Conservation (phyloP, 305 asterid species). For the Solanum hybrid region DNA sequence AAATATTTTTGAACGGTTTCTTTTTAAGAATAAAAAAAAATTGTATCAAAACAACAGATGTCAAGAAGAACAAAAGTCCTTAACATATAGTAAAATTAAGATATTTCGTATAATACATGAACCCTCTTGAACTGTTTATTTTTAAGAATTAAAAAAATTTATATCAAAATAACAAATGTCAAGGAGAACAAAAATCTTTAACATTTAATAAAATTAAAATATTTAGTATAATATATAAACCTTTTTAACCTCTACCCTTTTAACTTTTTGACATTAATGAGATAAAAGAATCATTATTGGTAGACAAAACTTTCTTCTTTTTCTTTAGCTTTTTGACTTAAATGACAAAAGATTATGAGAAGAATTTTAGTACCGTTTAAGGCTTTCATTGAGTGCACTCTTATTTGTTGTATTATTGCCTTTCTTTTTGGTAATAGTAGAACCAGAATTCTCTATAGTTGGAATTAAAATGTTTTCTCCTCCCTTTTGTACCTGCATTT, state of each 20-base stretch:
- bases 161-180: too few species aligned
- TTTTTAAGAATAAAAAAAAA: neutral
- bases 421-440: constrained; percentile 1
- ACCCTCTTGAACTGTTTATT: too few species aligned
- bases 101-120: too few species aligned
- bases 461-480: constrained; percentile 49
- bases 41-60: too few species aligned
- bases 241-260: too few species aligned
- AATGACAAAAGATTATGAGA: neutral
- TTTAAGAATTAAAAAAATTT: too few species aligned
- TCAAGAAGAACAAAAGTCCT: too few species aligned
- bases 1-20: too few species aligned
- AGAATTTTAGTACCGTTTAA: constrained; percentile 43
- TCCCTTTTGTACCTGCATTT: constrained; percentile 57
- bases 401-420: constrained; percentile 22
- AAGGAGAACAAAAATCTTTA: too few species aligned
- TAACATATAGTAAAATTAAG: neutral
- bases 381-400: constrained; percentile 39
- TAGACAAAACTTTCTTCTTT: neutral
- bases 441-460: constrained; percentile 26
- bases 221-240: neutral
- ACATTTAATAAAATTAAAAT: neutral
- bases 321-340: neutral
- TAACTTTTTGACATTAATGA: neutral
- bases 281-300: neutral